A percentile compares a stretch with the other conserved stretches of the same genome.
These are phyloP conservation scores for Naganishia sp. DNA, from an alignment of 1,284 basidiomycete genomes.

Conservation along the genomic window DNA sequence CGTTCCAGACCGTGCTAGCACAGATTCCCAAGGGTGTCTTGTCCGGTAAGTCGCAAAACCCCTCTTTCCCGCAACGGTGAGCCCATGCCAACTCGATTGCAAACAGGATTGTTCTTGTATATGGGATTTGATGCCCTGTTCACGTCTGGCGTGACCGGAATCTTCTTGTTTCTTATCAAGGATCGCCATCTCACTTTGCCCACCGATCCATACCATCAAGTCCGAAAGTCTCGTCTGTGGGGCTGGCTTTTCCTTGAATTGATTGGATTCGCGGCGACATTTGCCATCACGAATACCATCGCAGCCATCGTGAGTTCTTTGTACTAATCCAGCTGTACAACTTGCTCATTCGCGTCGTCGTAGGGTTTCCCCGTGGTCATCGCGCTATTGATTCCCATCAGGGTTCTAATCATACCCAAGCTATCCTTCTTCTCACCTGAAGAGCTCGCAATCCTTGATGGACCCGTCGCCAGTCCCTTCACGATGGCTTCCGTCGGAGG, in stretches of 20 bases:
- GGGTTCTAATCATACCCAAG: constrained; percentile 71
- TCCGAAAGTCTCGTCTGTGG: constrained; percentile 74
- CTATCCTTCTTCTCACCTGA: constrained; percentile 71
- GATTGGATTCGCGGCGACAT: constrained; percentile 81
- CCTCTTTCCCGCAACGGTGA: background rate
- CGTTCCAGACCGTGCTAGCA: constrained; percentile 75
- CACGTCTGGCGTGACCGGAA: constrained; percentile 79
- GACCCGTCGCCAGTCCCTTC: constrained; percentile 69
- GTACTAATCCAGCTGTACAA: background rate
- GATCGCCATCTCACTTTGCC: constrained; percentile 67
- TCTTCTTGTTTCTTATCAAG: constrained; percentile 77
- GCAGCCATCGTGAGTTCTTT: constrained; percentile 58
- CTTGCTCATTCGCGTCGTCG: background rate
- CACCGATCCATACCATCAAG: constrained; percentile 69
- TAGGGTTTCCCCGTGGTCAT: constrained; percentile 86
- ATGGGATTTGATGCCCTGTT: constrained; percentile 84
- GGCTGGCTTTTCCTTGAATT: constrained; percentile 80
- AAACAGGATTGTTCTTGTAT: constrained; percentile 61
- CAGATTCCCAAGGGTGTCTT: constrained; percentile 69
- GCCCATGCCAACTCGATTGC: too few relatives aligned
- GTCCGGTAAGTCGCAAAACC: constrained; percentile 34
- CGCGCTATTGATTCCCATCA: constrained; percentile 78
- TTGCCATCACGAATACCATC: constrained; percentile 87
- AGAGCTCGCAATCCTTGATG: constrained; percentile 82
- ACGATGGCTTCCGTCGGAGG: constrained; percentile 34